Base-by-base conservation (phyloP, 2,329 filamentous ascomycete species). In the Sclerotinia spermophila region DNA sequence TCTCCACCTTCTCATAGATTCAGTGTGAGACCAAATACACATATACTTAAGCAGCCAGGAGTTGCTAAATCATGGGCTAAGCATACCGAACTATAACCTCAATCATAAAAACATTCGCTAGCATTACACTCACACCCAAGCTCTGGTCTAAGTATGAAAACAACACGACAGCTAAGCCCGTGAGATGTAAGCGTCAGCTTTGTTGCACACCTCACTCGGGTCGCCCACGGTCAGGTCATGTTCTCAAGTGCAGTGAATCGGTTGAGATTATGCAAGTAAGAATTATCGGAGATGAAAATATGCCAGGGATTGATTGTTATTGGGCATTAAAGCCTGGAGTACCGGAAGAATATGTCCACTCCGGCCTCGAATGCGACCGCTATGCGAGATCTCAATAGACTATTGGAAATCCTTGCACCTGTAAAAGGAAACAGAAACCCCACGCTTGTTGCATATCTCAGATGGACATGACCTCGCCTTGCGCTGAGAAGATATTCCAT, bases 201-300 rank as follows among this genome's bases (percentile, higher is more conserved):
- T 62, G 42, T 62, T 62, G 60, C 60, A 62, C 42, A n/a, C 45
- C 60, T 62, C 60, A 62, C 17, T 45, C 33, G 42, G 42, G 60
- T 45, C 42, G 30, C 42, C 19, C 40, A 15, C 35, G 27, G 60
- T 35, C 42, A 62, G 27, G 27, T 11, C 40, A 45, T 62, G 8
- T 62, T 62, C 6, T 45, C 2, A 3, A 30, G n/a, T n/a, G 4
- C 7, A 40, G n/a, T 30, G 4, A 21, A 33, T 13, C 27, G 35
- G 27, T 15, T 15, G 13, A 27, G 35, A 40, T 40, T 7, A 59
- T 59, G 35, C 60, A 45, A 24, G 42, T 13, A 17, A 35, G 21
- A 33, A 21, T 33, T 33, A 62, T 33, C 27, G 33, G 33, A 24
- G 11, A 45, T 62, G 27, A 15, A 17, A 15, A 5, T 45, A 2